Evolutionary conservation across 106 monocot species (phyloP), one percentile per base, ranked within the genome.

Genomic region (Dendrobium catenatum): DNA sequence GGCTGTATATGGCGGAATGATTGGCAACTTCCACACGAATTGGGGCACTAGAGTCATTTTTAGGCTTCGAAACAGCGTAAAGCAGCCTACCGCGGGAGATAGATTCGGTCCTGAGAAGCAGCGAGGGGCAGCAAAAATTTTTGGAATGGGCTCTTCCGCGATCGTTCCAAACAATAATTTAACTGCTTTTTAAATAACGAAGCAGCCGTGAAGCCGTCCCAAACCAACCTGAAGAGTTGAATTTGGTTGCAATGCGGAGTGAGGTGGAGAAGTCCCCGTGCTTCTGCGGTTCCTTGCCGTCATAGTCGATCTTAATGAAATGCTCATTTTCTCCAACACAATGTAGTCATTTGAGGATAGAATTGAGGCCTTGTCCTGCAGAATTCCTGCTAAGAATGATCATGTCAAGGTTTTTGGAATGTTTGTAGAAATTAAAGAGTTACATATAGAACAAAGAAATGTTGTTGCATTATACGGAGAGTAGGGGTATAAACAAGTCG

Each of bases 281-380:
- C 83, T 94, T 96, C 78, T 96, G n/a, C 90, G 96, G 10, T 96
- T 94, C 79, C 92, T 96, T 11, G 84, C 96, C 31, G 90, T 96
- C 31, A 94, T 96, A 22, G 94, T 96, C 43, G 96, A 96, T 72
- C 92, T 96, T 9, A 94, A 96, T 46, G 96, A 96, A 79, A 96
- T 94, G 0, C 90, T 96, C 41, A 90, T 96, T 40, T 94, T 96
- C 3, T 94, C 96, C 61, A 96, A 96, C 84, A 92, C 96, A 31
- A 94, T 94, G 94, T 94, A 94, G 79, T 96, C 96, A 1, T 94
- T 96, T 40, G 96, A 96, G 82, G 92, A 90, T 80, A 84, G 80
- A 27, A 96, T 96, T 31, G 96, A 94, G 19, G 86, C 81, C 1
- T 80, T 96, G 6, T 90, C 96, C 73, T 81, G 89, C 49, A 89